Conservation (phyloP, 2,329 filamentous ascomycete species). For the Calonectria multiphialidica region DNA sequence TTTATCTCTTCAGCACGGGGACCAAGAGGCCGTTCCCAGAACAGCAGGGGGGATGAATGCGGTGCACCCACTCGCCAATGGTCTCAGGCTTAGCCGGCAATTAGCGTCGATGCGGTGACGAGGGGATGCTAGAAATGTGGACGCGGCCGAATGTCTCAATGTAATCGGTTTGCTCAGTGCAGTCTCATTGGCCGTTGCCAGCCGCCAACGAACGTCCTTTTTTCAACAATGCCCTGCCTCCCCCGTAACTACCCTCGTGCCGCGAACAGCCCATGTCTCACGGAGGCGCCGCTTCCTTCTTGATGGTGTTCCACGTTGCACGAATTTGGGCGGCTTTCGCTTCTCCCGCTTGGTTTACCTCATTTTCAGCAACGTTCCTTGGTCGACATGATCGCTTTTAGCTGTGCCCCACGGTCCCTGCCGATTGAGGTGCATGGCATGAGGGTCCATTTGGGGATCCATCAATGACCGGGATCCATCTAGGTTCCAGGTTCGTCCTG, state of each 20-base stretch:
- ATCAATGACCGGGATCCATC: not conserved
- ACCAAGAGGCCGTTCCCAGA: not conserved
- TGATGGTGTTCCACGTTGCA: not conserved
- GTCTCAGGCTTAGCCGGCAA: not conserved
- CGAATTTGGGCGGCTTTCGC: not conserved
- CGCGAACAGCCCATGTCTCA: too few species aligned
- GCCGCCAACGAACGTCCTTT: not conserved
- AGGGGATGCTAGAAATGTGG: not conserved
- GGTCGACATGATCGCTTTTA: not conserved
- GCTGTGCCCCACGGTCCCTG: not conserved
- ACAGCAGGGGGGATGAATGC: not conserved
- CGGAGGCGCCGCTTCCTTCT: not conserved
- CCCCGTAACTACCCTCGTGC: not conserved
- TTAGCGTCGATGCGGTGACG: not conserved
- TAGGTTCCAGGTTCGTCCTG: not conserved
- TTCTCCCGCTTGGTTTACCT: not conserved
- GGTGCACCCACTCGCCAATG: not conserved
- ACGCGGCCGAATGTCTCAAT: not conserved
- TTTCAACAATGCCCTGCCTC: not conserved
- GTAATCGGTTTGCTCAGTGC: not conserved
- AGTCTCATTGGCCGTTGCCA: not conserved
- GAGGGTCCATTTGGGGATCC: not conserved
- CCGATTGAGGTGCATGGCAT: not conserved
- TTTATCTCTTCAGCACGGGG: not conserved
- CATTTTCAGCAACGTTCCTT: not conserved